phyloP scores from a whole-genome alignment of 2,329 filamentous ascomycete species.

The Penicillium janthinellum region DNA sequence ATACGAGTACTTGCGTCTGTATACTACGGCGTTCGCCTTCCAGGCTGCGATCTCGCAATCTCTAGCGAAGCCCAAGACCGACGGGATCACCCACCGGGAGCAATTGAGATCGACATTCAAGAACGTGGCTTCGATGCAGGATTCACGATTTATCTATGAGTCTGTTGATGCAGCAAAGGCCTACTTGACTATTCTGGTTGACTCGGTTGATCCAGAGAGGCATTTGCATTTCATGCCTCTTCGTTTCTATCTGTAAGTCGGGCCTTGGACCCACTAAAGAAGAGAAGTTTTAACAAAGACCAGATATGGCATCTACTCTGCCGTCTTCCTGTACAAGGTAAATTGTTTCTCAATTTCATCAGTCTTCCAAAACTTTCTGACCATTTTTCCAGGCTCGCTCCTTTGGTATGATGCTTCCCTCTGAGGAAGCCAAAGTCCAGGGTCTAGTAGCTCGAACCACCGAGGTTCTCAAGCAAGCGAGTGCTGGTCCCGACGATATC shows the following conservation, averaged over 20 bases:
- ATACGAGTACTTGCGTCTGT: conserved; percentile 72
- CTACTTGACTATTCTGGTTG: conserved; percentile 61
- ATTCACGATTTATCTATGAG: conserved; percentile 68
- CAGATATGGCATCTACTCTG: conserved; percentile 60
- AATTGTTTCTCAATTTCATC: not conserved
- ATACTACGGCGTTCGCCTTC: conserved; percentile 75
- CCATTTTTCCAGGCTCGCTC: conserved; percentile 50
- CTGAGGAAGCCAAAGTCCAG: conserved; percentile 58
- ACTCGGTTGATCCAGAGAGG: conserved; percentile 60
- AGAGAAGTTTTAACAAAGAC: conserved; percentile 13
- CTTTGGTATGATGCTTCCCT: conserved; percentile 60
- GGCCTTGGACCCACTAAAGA: not conserved
- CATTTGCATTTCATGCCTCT: conserved; percentile 66
- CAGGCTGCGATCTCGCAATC: conserved; percentile 66
- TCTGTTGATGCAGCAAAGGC: conserved; percentile 66
- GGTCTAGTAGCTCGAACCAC: conserved; percentile 62
- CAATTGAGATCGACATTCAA: conserved; percentile 50
- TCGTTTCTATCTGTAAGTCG: conserved; percentile 61
- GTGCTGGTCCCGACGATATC: conserved; percentile 60
- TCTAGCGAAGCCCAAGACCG: conserved; percentile 43
- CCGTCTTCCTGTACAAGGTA: conserved; percentile 67
- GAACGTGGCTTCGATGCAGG: conserved; percentile 61
- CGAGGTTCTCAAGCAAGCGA: conserved; percentile 61
- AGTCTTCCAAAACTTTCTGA: not conserved
- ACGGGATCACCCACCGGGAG: conserved; percentile 41